A percentile compares a stretch with the other conserved stretches of the same genome.
Conservation (phyloP, 768 basidiomycete genomes). For the Scleroderma bovista region DNA sequence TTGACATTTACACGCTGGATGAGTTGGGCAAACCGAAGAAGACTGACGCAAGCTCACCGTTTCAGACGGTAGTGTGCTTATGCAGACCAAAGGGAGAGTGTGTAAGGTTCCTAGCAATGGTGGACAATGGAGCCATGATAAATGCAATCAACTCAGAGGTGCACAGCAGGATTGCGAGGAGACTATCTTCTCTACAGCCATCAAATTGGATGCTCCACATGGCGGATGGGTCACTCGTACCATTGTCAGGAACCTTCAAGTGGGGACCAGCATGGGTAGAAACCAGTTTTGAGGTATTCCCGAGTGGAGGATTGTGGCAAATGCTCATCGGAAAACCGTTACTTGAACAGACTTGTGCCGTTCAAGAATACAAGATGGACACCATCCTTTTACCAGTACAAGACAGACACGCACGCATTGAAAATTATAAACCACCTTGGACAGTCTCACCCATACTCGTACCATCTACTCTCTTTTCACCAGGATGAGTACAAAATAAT, state of each 20-base stretch:
- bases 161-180: neutral
- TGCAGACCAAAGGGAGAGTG: slow-evolving; percentile 11
- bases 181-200: neutral
- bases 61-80: neutral
- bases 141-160: slow-evolving; percentile 7
- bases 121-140: slow-evolving; percentile 15
- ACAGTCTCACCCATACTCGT: no score
- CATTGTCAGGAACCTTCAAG: slow-evolving; percentile 2
- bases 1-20: slow-evolving; percentile 1
- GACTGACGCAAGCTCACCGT: neutral
- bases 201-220: neutral
- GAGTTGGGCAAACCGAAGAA: neutral
- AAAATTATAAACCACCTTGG: no score
- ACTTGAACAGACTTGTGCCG: slow-evolving; percentile 7
- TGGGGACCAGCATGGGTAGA: slow-evolving; percentile 3
- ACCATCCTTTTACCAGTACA: no score
- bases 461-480: no score
- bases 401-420: no score
- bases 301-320: slow-evolving; percentile 13
- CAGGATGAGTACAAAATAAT: no score
- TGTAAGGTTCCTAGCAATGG: slow-evolving; percentile 2
- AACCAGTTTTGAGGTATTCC: slow-evolving; percentile 19
- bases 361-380: slow-evolving; percentile 10
- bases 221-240: neutral
- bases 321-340: slow-evolving; percentile 15